A percentile compares a stretch with the other conserved stretches of the same genome.
Evolutionary conservation across 108 stramenopile species (phyloP).

Genomic region (Pseudonitzschia delicatissima): DNA sequence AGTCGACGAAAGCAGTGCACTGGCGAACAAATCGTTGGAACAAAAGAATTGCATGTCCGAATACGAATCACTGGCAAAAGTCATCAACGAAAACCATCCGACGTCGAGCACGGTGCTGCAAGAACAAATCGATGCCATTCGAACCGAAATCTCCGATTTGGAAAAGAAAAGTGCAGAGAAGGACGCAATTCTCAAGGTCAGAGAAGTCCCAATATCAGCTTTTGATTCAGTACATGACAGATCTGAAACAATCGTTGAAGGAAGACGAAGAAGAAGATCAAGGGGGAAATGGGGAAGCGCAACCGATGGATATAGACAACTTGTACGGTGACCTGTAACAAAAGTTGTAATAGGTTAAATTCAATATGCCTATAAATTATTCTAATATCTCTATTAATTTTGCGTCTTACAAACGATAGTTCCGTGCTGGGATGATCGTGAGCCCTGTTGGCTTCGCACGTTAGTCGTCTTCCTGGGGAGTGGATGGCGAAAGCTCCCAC

Average conservation of each 20-base stretch:
- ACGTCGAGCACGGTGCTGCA: conserved; percentile 19
- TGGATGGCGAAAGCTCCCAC: conserved; percentile 30
- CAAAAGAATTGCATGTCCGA: conserved; percentile 24
- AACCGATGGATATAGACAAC: conserved; percentile 7
- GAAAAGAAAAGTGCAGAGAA: conserved; percentile 4
- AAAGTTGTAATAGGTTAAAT: background rate
- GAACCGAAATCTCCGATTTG: conserved; percentile 17
- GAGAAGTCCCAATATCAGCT: conserved; percentile 42
- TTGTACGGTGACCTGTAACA: conserved; percentile 5
- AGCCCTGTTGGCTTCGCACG: background rate
- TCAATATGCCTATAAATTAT: no score
- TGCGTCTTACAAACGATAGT: background rate
- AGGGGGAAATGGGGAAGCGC: background rate
- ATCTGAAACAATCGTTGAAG: conserved; percentile 37
- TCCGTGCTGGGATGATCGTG: background rate
- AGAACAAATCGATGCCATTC: conserved; percentile 8
- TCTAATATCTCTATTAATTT: background rate
- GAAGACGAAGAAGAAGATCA: conserved; percentile 22
- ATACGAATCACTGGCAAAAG: conserved; percentile 43
- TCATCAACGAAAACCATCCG: conserved; percentile 20
- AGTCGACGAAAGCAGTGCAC: conserved; percentile 5
- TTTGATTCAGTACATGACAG: conserved; percentile 46
- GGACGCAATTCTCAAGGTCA: conserved; percentile 16
- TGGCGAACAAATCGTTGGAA: conserved; percentile 17
- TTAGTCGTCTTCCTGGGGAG: no score